These are phyloP conservation scores for Cucumis cinereus DNA, from an alignment of 306 rosid genomes.

Conservation along the genomic window DNA sequence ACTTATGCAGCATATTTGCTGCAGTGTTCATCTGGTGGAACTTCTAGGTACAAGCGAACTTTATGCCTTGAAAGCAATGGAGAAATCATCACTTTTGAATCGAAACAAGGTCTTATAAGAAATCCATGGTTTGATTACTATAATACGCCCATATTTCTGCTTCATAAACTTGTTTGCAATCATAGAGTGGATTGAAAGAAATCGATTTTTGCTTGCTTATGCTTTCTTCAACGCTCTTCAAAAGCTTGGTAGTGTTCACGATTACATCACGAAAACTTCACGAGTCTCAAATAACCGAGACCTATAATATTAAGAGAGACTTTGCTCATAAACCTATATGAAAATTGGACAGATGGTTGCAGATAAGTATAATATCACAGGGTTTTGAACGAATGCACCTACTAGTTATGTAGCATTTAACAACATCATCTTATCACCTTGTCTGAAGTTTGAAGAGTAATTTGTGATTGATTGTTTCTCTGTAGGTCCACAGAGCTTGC, in stretches of 20 bases:
- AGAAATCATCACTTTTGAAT: conserved; percentile 65
- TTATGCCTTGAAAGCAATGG: conserved; percentile 99
- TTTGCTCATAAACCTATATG: background rate
- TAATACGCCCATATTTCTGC: background rate
- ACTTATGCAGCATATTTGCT: conserved; percentile 10
- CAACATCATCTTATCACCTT: background rate
- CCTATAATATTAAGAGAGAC: background rate
- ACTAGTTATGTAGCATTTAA: background rate
- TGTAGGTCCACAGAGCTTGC: conserved; percentile 95
- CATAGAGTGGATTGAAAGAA: background rate
- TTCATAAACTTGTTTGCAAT: background rate
- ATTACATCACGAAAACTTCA: background rate
- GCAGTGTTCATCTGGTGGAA: conserved; percentile 96
- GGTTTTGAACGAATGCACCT: background rate
- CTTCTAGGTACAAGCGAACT: conserved; percentile 65
- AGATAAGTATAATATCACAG: background rate
- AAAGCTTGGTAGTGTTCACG: background rate
- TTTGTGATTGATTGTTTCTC: conserved; percentile 15
- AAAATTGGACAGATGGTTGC: background rate
- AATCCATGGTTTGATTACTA: background rate
- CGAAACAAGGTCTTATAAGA: conserved; percentile 71
- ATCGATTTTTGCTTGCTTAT: background rate
- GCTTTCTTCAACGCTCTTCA: background rate
- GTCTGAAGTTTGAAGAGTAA: background rate
- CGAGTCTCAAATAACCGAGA: background rate